Base-by-base conservation (phyloP, 2,329 filamentous ascomycete genomes). In the Xylaria arbuscula region DNA sequence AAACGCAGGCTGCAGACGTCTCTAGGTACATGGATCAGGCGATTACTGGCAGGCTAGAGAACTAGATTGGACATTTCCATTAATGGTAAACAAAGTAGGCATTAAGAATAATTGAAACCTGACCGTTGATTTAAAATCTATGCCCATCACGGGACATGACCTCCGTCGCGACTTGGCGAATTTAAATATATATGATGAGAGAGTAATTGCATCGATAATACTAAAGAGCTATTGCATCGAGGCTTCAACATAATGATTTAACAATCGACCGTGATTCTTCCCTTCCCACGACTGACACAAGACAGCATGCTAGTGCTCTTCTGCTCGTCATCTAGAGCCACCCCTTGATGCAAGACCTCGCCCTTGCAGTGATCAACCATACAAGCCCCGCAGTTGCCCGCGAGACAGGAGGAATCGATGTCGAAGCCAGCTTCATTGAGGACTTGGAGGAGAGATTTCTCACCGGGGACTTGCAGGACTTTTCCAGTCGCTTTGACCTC, bases 361-460 rank as follows among this genome's bases (percentile, higher is more conserved):
- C 76, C 76, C 34, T 72, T 72, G 54, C 74, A 75, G 6, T 76
- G 65, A 2, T 77, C 73, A 4, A 79, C 75, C 72, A 75, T 78
- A 53, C 77, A 79, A 1, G 73, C 72, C 10, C 77, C 77, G 54
- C 78, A 78, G 22, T 77, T 79, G 1, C 78, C 77, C 8, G 75
- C 75, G 15, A 74, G 70, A 45, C 78, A 79, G 5, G 77, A 78
- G 2, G 73, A 76, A 8, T 78, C 77, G 62, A 79, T 70, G 1
- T 76, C 76, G 59, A 79, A 76, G 2, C 77, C 78, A n/a, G 76
- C 74, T 11, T 78, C 77, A 28, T 75, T 76, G 2, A 79, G 73
- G 22, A 79, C 62, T 15, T 78, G 72, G 7, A 79, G 66, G 17
- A 79, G 73, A 2, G 77, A 77, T 67, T 78, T 76, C 68, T 78